Base-by-base conservation (phyloP, 306 rosid species). In the Sesbania bispinosa region DNA sequence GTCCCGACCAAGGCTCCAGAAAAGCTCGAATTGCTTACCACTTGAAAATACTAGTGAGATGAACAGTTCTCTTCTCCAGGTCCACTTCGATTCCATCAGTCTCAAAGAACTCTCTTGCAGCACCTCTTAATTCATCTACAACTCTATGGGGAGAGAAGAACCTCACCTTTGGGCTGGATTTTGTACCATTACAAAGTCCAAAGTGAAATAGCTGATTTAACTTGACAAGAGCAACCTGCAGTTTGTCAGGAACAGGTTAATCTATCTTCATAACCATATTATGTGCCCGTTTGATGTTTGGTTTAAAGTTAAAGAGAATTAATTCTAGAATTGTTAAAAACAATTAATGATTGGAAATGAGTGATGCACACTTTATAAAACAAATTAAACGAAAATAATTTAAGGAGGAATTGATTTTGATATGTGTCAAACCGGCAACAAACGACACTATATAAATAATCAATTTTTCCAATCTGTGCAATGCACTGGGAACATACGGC, bases 111-210 rank as follows among this genome's bases (percentile, higher is more conserved):
- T 95, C 97, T 67, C 96, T 88, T 19, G 92, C 85, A 20, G 93
- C 96, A 45, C 77, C 80, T 85, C 97, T 89, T 59, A 95, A 45
- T 67, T 95, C 96, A 21, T 88, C 87, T 57, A 79, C 93, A 10
- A 89, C 87, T 78, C 91, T 95, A 76, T 79, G 77, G 2, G 96
- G 79, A 11, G 90, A 76, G 79, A 85, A 91, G 83, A 91, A 91
- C 48, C 88, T 86, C 55, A 89, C 93, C 0, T 81, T 79, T 24
- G 99, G 97, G 85, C 99, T 86, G 26, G 96, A 95, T 70, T 79
- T 85, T 47, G 99, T 81, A 13, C 97, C 99, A 11, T 85, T 83
- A 68, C 97, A 91, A 6, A 95, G 85, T 52, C 97, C 99, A 58
- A 91, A 95, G 62, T 95, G 99, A 27, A 91, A 60, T 64, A 95